Percentiles rank a stretch among this genome's conserved stretches.
phyloP scores from a whole-genome alignment of 257 asterid genomes.

The Solanum neorickii region DNA sequence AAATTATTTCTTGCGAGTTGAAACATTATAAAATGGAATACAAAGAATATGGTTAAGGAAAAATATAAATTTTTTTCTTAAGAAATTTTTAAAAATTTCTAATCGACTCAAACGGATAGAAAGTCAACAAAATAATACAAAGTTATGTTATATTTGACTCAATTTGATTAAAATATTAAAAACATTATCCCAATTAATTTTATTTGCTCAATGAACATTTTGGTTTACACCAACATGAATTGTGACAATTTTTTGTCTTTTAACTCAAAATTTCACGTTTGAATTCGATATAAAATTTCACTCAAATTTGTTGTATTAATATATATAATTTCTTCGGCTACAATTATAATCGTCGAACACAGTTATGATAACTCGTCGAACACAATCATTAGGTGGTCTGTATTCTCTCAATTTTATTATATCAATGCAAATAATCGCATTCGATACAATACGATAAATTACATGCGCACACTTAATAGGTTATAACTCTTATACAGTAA shows the following conservation, averaged over 20 bases:
- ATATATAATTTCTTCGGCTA: neutral
- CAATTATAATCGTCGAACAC: no score
- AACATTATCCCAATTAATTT: neutral
- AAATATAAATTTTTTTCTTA: no score
- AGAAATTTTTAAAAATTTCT: no score
- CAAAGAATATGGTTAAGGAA: neutral
- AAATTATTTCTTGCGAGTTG: neutral
- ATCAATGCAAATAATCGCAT: neutral
- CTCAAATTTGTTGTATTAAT: neutral
- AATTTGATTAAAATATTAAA: neutral
- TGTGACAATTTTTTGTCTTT: neutral
- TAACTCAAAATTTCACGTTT: no score
- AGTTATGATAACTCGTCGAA: no score
- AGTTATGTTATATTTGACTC: neutral
- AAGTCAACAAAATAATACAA: no score
- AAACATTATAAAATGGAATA: neutral
- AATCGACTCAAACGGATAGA: neutral
- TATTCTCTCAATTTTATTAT: no score
- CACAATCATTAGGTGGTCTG: no score
- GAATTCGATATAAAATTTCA: neutral
- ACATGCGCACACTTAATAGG: neutral
- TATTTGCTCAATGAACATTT: neutral
- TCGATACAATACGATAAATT: neutral
- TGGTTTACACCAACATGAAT: neutral
- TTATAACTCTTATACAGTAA: no score